Evolutionary conservation across 352 stramenopile genomes (phyloP).

Genomic region (Phytophthora pseudosyringae): DNA sequence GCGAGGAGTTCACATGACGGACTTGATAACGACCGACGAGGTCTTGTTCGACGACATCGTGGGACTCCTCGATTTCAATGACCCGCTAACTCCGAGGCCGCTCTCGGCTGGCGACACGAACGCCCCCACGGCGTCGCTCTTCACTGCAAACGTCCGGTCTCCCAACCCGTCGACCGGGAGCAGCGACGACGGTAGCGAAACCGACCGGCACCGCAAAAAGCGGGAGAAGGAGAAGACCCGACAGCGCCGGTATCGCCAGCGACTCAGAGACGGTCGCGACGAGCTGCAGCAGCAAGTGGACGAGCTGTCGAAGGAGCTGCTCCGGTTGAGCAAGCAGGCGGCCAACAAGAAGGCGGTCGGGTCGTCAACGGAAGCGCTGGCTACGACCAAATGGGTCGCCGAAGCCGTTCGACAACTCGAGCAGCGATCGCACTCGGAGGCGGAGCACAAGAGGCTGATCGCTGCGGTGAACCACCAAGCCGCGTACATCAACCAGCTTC

Average conservation of each 20-base stretch:
- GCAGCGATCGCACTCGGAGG: constrained; percentile 14
- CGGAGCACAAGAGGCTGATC: constrained; percentile 14
- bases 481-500: constrained; percentile 15
- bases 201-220: neutral
- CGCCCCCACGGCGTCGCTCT: neutral
- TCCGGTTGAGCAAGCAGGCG: constrained; percentile 1
- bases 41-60: constrained; percentile 15
- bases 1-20: constrained; percentile 4
- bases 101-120: neutral
- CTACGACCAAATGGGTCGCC: neutral
- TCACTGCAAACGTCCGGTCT: neutral
- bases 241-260: constrained; percentile 27
- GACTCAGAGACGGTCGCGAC: constrained; percentile 15
- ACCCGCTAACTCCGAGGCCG: neutral
- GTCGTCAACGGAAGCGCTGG: neutral
- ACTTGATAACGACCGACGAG: constrained; percentile 12
- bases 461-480: constrained; percentile 19
- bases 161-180: neutral
- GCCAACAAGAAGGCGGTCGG: neutral
- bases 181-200: neutral
- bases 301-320: constrained; percentile 11
- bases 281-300: constrained; percentile 19
- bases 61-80: constrained; percentile 12
- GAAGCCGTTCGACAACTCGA: constrained; percentile 6
- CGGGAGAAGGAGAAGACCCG: constrained; percentile 26